A percentile compares a stretch with the other conserved stretches of the same genome.
Conservation (phyloP, 164 flowering plant genomes). For the Liriodendron chinense region DNA sequence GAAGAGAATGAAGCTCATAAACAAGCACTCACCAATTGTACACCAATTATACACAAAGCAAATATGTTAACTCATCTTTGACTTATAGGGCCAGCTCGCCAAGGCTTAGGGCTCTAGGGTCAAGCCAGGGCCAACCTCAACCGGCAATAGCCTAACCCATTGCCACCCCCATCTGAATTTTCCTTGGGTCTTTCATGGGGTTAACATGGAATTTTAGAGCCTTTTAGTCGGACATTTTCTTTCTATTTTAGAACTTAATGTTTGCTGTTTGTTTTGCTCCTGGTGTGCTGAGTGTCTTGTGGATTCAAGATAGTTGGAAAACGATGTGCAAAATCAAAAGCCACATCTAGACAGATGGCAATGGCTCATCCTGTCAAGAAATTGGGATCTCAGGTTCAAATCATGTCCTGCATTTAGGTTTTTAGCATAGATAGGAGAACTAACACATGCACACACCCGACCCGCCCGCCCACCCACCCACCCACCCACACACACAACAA, state of each 20-base stretch:
- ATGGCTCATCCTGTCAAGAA: background rate
- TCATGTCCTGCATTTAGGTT: background rate
- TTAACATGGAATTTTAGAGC: background rate
- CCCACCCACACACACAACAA: background rate
- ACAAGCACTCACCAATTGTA: too few relatives aligned
- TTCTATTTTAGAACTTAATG: background rate
- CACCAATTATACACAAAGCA: too few relatives aligned
- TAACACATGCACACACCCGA: too few relatives aligned
- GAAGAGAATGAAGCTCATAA: too few relatives aligned
- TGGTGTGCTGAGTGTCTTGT: background rate
- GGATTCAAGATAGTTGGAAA: background rate
- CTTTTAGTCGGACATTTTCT: background rate
- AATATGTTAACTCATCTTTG: too few relatives aligned
- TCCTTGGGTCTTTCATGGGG: background rate
- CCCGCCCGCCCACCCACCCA: too few relatives aligned
- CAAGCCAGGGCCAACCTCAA: too few relatives aligned
- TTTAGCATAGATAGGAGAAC: too few relatives aligned
- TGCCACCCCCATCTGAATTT: background rate
- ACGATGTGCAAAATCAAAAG: background rate
- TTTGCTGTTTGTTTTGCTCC: background rate
- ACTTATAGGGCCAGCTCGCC: too few relatives aligned
- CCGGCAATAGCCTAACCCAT: background rate
- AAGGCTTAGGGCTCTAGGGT: too few relatives aligned
- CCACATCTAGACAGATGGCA: background rate
- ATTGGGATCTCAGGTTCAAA: background rate